Base-by-base conservation (phyloP, 2,329 filamentous ascomycete genomes). In the Diaporthe batatas region DNA sequence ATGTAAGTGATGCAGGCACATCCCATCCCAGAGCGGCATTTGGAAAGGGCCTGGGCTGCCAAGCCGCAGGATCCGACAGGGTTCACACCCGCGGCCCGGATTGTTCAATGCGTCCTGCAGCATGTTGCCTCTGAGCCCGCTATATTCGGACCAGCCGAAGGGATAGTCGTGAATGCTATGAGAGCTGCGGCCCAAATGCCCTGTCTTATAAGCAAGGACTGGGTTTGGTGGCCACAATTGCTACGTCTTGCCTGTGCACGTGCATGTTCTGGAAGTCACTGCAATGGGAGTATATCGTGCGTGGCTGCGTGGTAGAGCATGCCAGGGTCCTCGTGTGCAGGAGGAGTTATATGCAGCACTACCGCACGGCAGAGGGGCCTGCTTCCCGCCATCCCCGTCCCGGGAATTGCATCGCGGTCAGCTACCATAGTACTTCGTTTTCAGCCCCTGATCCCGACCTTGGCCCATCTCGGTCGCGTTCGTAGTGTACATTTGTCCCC, bases 21-120 rank as follows among this genome's bases (percentile, higher is more conserved):
- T 47, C 54, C 54, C 57, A 64, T 53, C 70, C 70, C 57, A 67
- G 51, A 53, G 59, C 72, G 70, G 72, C 72, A 74, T 58, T 74
- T 70, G 72, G 47, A 25, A 34, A 70, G 58, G 58, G 34, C 44
- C 68, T 62, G 44, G 68, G 29, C 64, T 34, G 49, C 68, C 72
- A 72, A 51, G 70, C 49, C 42, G 70, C 70, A 74, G 72, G 72
- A 42, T 29, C 44, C 68, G 42, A 59, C 39, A 49, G 39, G 53
- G 68, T 32, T 49, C 34, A 6, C 42, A 32, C 57, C 47, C 68
- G 32, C 29, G 29, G 29, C 29, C 36, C 58, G 34, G 49, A 51
- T 55, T 59, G 39, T 59, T 25, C 64, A 68, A 53, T 44, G 34
- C 34, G 32, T 58, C 18, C 34, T 25, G 53, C 49, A 25, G 39